These are phyloP conservation scores for Sungouiella thailandica DNA, from an alignment of 805 yeast species.

Conservation along the genomic window DNA sequence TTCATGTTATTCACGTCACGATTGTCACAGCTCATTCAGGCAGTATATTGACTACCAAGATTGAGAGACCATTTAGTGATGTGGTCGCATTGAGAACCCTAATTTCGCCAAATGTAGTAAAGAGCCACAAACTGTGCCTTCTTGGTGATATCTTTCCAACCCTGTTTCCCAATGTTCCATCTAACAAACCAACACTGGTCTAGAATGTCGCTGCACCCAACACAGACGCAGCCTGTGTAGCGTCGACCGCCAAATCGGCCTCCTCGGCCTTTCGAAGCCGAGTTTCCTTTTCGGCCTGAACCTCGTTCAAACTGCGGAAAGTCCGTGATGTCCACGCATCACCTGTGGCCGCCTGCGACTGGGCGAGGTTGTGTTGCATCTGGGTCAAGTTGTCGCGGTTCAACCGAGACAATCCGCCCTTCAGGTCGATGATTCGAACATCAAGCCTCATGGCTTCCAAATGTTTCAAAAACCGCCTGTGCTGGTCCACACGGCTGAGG, in stretches of 20 bases:
- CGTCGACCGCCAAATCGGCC: conserved; percentile 48
- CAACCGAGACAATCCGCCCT: conserved; percentile 77
- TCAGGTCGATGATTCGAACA: conserved; percentile 66
- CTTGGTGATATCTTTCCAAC: too few species aligned
- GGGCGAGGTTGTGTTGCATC: conserved; percentile 38
- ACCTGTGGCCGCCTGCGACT: conserved; percentile 38
- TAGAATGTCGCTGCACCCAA: conserved; percentile 73
- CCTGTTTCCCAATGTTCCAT: too few species aligned
- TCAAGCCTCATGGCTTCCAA: conserved; percentile 70
- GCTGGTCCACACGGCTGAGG: conserved; percentile 74
- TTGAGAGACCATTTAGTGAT: too few species aligned
- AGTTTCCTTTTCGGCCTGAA: conserved; percentile 20
- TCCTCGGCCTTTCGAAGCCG: conserved; percentile 16
- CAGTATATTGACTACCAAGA: too few species aligned
- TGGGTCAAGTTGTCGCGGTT: conserved; percentile 65
- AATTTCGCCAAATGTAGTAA: too few species aligned
- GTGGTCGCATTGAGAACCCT: too few species aligned
- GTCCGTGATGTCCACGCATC: conserved; percentile 43
- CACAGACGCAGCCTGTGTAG: conserved; percentile 76
- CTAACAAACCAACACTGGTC: too few species aligned
- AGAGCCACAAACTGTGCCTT: too few species aligned
- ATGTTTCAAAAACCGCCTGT: conserved; percentile 69
- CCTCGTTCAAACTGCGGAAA: conserved; percentile 30
- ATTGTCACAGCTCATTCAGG: too few species aligned
- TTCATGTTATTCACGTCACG: too few species aligned